Base-by-base conservation (phyloP, 2,329 filamentous ascomycete species). In the Diatrype stigma region DNA sequence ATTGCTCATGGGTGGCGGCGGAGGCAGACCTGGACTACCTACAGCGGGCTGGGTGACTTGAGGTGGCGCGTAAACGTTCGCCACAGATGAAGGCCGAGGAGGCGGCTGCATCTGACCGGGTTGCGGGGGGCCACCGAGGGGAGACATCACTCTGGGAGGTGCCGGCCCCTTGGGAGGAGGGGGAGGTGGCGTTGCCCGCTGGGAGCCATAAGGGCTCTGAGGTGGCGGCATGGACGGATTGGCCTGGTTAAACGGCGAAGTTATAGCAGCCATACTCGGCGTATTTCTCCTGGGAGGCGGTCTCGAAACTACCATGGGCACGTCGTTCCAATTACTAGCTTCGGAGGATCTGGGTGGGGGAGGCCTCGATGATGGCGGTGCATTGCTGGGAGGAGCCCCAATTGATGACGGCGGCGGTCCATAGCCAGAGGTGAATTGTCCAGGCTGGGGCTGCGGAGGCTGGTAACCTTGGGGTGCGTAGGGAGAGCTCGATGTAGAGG, bases 301-400 rank as follows among this genome's bases (percentile, higher is more conserved):
- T 49, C 80, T 74, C 73, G 93, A 90, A 44, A 82, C 79, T 44
- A 97, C 88, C 62, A 96, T 81, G 1, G 94, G 94, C 47, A 95
- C 87, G 69, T 99, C 94, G 61, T 99, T 99, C 94, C 94, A 99
- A 60, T 89, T 87, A 26, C 86, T 82, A 56, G 86, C 85, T 56
- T 87, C 86, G 64, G 85, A 86, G 51, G 82, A 76, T 63, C 83
- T 84, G 10, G 89, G 82, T 17, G 89, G 83, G 21, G 90, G 85
- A 38, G 83, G 77, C 22, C 79, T 78, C 12, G 81, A 78, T 16
- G 89, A 86, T n/a, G 85, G 80, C 34, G 83, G 85, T 23, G 81
- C 78, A 54, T 82, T 84, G 55, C 87, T 82, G 48, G 85, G 84
- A 38, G 83, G 84, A 28, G 80, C 77, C n/a, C 59, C 67, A 48